Percentiles rank a stretch among this genome's conserved stretches.
Conservation (phyloP, 495 filamentous ascomycete species). For the Podospora pseudocomata region DNA sequence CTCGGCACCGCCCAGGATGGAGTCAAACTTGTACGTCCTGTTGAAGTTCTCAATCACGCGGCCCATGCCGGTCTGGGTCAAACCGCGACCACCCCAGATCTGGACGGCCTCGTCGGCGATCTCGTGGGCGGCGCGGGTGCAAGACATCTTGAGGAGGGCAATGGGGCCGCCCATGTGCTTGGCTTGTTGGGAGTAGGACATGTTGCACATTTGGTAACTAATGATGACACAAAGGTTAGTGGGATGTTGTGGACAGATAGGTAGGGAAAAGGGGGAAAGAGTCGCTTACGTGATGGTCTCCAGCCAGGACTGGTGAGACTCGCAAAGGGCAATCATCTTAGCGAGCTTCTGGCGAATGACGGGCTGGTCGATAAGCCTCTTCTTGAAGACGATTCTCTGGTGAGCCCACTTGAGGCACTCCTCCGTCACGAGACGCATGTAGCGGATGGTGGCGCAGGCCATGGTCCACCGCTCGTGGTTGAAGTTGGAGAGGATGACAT, state of each 20-base stretch:
- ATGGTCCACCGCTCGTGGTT: conserved; percentile 78
- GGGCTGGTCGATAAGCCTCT: conserved; percentile 76
- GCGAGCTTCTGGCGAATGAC: conserved; percentile 86
- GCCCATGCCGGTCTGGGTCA: conserved; percentile 84
- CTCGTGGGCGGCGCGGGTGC: conserved; percentile 73
- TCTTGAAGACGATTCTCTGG: conserved; percentile 82
- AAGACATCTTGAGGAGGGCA: conserved; percentile 75
- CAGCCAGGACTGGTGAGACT: conserved; percentile 81
- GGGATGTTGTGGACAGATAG: neutral
- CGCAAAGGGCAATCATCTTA: conserved; percentile 79
- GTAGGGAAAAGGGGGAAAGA: neutral
- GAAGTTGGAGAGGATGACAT: conserved; percentile 85
- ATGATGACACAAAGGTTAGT: neutral
- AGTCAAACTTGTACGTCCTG: conserved; percentile 84
- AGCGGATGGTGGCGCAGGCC: conserved; percentile 59
- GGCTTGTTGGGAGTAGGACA: conserved; percentile 77
- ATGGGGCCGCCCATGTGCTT: conserved; percentile 75
- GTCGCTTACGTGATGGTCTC: conserved; percentile 57
- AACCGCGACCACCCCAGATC: conserved; percentile 78
- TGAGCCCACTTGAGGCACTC: conserved; percentile 88
- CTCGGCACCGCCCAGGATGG: conserved; percentile 80
- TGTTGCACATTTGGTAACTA: conserved; percentile 80
- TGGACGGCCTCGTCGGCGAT: conserved; percentile 79
- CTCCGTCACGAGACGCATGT: conserved; percentile 66
- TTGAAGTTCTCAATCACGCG: conserved; percentile 76